These are phyloP conservation scores for Nannochloropsis salina DNA, from an alignment of 108 stramenopile species.

Conservation along the genomic window DNA sequence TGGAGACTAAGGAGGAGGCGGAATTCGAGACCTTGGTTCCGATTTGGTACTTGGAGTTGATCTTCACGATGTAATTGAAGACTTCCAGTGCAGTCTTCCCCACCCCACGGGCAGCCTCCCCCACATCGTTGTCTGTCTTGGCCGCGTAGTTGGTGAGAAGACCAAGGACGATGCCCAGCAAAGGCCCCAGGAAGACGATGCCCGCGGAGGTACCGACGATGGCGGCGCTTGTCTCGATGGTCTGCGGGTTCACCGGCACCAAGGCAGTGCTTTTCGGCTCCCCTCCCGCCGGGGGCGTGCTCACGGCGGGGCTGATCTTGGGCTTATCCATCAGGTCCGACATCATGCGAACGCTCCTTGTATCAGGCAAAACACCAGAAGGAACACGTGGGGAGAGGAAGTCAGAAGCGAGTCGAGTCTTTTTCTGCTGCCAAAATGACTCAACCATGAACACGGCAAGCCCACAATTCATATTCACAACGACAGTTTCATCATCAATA, in stretches of 20 bases:
- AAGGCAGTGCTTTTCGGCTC: not conserved
- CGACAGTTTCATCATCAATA: not conserved
- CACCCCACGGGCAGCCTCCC: constrained; percentile 34
- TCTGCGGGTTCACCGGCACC: constrained; percentile 22
- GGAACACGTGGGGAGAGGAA: not conserved
- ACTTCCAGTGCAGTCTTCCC: constrained; percentile 29
- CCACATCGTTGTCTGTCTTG: constrained; percentile 28
- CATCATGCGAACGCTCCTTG: not conserved
- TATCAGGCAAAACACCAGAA: not conserved
- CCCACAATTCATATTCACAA: not conserved
- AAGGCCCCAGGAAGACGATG: constrained; percentile 22
- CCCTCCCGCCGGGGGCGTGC: not conserved
- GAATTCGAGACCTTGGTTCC: constrained; percentile 25
- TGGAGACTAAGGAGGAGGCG: not conserved
- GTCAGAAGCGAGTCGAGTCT: not conserved
- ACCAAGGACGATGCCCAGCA: constrained; percentile 13
- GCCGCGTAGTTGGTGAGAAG: constrained; percentile 24
- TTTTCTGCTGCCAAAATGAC: not conserved
- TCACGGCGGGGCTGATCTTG: not conserved
- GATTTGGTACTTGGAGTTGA: constrained; percentile 23
- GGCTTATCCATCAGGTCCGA: not conserved
- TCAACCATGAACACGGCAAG: not conserved
- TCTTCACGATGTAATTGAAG: constrained; percentile 30
- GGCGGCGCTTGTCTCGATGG: constrained; percentile 19
- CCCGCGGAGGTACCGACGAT: constrained; percentile 18